These are phyloP conservation scores for Lentinus brumalis DNA, from an alignment of 768 basidiomycete genomes.

Conservation along the genomic window DNA sequence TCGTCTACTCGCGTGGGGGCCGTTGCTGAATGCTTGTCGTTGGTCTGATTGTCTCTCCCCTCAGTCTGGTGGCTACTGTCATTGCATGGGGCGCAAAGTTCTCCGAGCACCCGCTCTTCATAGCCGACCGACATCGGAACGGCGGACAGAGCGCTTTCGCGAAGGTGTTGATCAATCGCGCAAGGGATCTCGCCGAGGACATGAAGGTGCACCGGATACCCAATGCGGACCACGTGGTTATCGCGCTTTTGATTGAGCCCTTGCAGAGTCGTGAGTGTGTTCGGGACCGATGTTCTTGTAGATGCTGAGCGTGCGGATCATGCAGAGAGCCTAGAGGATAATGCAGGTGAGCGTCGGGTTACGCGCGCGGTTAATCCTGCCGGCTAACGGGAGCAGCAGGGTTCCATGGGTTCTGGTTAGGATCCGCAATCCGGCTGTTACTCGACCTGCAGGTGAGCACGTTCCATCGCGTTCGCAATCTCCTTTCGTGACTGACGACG, in stretches of 20 bases:
- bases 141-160: constrained; percentile 72
- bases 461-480: background rate
- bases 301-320: constrained; percentile 9
- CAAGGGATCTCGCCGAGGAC: constrained; percentile 84
- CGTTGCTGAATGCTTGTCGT: constrained; percentile 15
- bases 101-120: constrained; percentile 85
- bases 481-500: constrained; percentile 6
- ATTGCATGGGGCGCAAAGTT: constrained; percentile 94
- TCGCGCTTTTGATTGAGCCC: constrained; percentile 79
- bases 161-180: constrained; percentile 74
- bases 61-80: constrained; percentile 73
- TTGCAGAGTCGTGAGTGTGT: constrained; percentile 80
- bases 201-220: constrained; percentile 85
- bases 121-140: constrained; percentile 72
- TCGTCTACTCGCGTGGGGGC: background rate
- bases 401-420: constrained; percentile 85
- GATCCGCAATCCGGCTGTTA: constrained; percentile 74
- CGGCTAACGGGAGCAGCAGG: constrained; percentile 44
- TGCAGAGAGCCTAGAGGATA: constrained; percentile 72
- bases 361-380: background rate
- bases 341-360: constrained; percentile 52
- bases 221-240: constrained; percentile 78
- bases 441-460: constrained; percentile 68
- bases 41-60: constrained; percentile 48
- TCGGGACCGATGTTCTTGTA: background rate